Base-by-base conservation (phyloP, 2,329 filamentous ascomycete genomes). In the Kalmusia sp. region DNA sequence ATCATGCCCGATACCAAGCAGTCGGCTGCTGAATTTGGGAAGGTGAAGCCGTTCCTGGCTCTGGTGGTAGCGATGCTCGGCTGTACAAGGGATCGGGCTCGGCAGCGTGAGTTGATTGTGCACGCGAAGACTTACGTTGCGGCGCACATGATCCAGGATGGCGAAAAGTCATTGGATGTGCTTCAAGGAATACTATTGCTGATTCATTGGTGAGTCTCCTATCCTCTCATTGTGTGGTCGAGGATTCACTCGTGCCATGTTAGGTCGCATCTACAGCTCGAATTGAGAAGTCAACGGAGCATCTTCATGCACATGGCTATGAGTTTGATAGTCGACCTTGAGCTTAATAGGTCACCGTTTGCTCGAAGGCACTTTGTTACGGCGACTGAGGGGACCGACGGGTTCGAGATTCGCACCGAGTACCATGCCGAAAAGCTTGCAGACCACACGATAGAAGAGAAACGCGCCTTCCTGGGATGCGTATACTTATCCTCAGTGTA, bases 401-500 rank as follows among this genome's bases (percentile, higher is more conserved):
- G 33, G 3, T 54, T 46, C 27, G 49, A 57, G 15, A 1, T 50
- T 28, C 39, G 39, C 14, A 43, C 39, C 9, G 39, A 43, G 17
- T 43, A 30, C 21, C 17, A 38, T 14, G 35, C 44, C 17, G 38
- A 50, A 14, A 38, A 46, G 2, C 22, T 52, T 4, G 14, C 33
- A 4, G 51, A 59, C 8, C 57, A 59, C 25, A 53, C 49, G 1
- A 35, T 59, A 15, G 57, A 59, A 21, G 31, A 59, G 39, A 54
- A 49, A 31, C 48, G 57, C 12, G 37, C 51, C 2, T 52, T 55
- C 25, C 49, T 59, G 19, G 57, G 54, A 11, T 59, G 57, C 25
- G 22, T 57, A 12, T 59, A 53, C 51, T 15, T 59, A 14, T 52
- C 57, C 7, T 57, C 57, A 8, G 51, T 53, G 57, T 59, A 52